A percentile compares a stretch with the other conserved stretches of the same genome.
These are phyloP conservation scores for Rhodotorula sp. DNA, from an alignment of 1,284 basidiomycete genomes.

Conservation along the genomic window DNA sequence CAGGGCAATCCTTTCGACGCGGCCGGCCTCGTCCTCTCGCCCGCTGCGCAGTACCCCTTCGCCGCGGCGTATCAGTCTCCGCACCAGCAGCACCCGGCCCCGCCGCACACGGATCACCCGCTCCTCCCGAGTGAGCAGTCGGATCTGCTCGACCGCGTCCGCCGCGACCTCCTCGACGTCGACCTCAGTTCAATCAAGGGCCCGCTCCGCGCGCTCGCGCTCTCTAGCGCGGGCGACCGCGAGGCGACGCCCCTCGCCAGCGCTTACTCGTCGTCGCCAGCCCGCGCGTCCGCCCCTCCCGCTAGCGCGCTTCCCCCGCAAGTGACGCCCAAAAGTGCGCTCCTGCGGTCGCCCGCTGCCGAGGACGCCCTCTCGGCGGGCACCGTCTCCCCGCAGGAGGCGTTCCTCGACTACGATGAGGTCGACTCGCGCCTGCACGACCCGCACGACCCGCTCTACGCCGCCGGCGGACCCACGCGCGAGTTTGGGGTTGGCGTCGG, in stretches of 20 bases:
- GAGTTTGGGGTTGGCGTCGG: slow-evolving; percentile 11
- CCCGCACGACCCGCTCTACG: background rate
- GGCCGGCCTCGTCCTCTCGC: slow-evolving; percentile 18
- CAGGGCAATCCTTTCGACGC: slow-evolving; percentile 17
- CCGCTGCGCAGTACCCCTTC: background rate
- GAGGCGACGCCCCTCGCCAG: slow-evolving; percentile 23
- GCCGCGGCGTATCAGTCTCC: too few species aligned
- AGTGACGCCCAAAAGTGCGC: background rate
- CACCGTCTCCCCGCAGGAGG: slow-evolving; percentile 43
- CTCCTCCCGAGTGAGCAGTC: slow-evolving; percentile 34
- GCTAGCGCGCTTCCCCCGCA: background rate
- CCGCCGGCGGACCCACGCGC: background rate
- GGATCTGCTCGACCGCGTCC: slow-evolving; percentile 38
- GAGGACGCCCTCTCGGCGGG: slow-evolving; percentile 13
- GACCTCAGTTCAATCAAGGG: slow-evolving; percentile 37
- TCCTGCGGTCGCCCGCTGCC: slow-evolving; percentile 14
- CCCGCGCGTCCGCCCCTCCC: background rate
- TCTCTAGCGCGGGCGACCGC: slow-evolving; percentile 8
- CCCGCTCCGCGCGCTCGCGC: slow-evolving; percentile 34
- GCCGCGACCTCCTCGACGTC: slow-evolving; percentile 34
- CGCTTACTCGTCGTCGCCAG: background rate
- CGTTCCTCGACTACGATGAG: slow-evolving; percentile 41
- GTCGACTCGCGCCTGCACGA: slow-evolving; percentile 34
- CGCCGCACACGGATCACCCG: slow-evolving; percentile 36
- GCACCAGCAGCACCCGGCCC: background rate